Evolutionary conservation across 2,329 filamentous ascomycete genomes (phyloP), one percentile per base, ranked within the genome.

Genomic region (Sporothrix protearum): DNA sequence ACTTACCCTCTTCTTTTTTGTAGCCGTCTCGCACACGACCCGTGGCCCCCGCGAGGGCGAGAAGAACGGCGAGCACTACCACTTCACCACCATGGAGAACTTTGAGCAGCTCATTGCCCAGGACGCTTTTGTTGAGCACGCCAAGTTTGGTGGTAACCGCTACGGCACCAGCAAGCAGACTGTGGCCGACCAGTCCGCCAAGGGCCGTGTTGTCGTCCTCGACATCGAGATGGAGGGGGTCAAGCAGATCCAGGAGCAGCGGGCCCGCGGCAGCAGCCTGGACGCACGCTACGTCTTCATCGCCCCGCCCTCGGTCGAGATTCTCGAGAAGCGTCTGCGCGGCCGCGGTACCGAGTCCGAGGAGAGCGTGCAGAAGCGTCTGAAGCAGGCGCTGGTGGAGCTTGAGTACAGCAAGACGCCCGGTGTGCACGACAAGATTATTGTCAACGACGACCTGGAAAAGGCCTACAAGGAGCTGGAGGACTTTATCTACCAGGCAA

Each of bases 221-320:
- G 95, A 98, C 80, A 98, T 97, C 79, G 95, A 97, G 85, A 97
- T 97, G 93, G 94, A 97, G 87, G 94, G 94, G 73, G 94, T 97
- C 72, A 97, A 97, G 84, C 94, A 97, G 82, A 92, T 97, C 45
- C 73, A 75, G 71, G n/a, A 71, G 33, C 72, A 75, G 64, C 72
- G 71, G 7, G 69, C 69, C 33, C 57, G 59, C 19, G 70, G 68
- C 78, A 93, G 94, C 81, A 86, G 87, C 74, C 92, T 91, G 67
- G 85, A 85, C 76, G 92, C 93, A 8, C 89, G 92, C 71, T 97
- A 93, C 82, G 82, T 97, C 75, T 97, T 97, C 81, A 87, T 97
- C 73, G 88, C 91, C 47, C 94, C 94, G 14, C 95, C 94, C 0
- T 91, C 87, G 3, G 82, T 92, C 75, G 88, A 91, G 77, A 86